Conservation (phyloP, 495 filamentous ascomycete species). For the Corynascus novoguineensis region DNA sequence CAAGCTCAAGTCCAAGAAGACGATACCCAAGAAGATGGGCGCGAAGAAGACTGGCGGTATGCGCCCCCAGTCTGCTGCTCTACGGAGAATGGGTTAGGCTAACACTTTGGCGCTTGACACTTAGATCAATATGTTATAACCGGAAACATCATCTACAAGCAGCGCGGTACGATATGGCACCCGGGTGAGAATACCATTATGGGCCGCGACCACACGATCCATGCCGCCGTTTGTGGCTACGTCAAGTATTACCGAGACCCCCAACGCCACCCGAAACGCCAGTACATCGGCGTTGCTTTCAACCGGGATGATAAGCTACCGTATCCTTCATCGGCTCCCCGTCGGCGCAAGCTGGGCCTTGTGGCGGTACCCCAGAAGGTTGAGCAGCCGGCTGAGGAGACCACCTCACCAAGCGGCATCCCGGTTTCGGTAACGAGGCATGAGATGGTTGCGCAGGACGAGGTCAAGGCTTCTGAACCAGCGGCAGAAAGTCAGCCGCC, state of each 20-base stretch:
- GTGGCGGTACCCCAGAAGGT: constrained; percentile 41
- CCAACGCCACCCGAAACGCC: constrained; percentile 65
- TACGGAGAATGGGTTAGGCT: not conserved
- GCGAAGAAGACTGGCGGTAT: constrained; percentile 87
- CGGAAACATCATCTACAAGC: constrained; percentile 96
- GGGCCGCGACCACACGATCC: constrained; percentile 97
- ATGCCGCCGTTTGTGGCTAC: constrained; percentile 74
- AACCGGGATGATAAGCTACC: constrained; percentile 69
- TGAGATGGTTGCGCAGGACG: constrained; percentile 3
- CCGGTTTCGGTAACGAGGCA: constrained; percentile 38
- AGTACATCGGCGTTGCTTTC: constrained; percentile 90
- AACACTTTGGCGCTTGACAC: not conserved
- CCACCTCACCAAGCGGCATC: constrained; percentile 39
- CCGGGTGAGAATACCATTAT: constrained; percentile 89
- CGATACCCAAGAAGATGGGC: constrained; percentile 86
- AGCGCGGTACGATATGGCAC: constrained; percentile 91
- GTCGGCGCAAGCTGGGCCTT: constrained; percentile 67
- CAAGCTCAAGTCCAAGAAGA: constrained; percentile 72
- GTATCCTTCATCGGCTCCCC: constrained; percentile 59
- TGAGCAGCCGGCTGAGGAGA: constrained; percentile 19
- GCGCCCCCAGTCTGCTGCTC: constrained; percentile 19
- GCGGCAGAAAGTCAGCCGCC: not conserved
- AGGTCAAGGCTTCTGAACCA: constrained; percentile 5
- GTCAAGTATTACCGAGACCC: constrained; percentile 96
- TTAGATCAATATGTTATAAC: constrained; percentile 82